Conservation (phyloP, 2,329 filamentous ascomycete species). For the Sporothrix dimorphospora region DNA sequence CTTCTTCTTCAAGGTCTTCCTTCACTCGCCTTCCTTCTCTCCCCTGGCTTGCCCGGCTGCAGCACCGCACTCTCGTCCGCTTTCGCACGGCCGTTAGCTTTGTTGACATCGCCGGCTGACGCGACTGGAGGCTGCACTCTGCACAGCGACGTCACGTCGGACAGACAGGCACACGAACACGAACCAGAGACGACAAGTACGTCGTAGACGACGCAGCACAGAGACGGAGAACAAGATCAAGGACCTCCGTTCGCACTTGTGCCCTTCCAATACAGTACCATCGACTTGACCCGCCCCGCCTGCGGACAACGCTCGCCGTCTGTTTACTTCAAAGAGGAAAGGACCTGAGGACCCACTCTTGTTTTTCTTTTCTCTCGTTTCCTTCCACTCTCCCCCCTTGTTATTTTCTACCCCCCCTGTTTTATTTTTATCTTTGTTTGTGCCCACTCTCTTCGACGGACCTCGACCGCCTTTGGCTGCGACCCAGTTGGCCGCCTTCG, state of each 20-base stretch:
- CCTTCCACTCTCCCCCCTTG: not conserved
- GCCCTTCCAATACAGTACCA: not conserved
- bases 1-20: not conserved
- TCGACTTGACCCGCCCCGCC: not conserved
- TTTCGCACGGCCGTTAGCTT: slow-evolving; percentile 4
- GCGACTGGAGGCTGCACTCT: slow-evolving; percentile 11
- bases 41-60: not conserved
- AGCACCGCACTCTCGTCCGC: not conserved
- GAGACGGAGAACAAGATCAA: not conserved
- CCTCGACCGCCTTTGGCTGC: slow-evolving; percentile 22
- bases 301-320: not conserved
- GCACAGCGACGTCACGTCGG: slow-evolving; percentile 4
- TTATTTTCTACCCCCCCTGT: slow-evolving; percentile 15
- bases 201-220: not conserved
- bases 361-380: slow-evolving; percentile 8
- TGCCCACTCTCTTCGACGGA: slow-evolving; percentile 9
- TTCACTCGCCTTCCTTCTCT: not conserved
- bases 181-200: not conserved
- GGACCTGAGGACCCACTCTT: slow-evolving; percentile 18
- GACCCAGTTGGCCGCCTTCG: slow-evolving; percentile 22
- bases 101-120: slow-evolving; percentile 23
- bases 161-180: slow-evolving; percentile 3
- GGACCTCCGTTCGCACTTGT: not conserved
- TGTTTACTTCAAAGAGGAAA: slow-evolving; percentile 24
- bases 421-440: slow-evolving; percentile 25